These are phyloP conservation scores for Saturnispora dispora DNA, from an alignment of 805 yeast species.

Conservation along the genomic window DNA sequence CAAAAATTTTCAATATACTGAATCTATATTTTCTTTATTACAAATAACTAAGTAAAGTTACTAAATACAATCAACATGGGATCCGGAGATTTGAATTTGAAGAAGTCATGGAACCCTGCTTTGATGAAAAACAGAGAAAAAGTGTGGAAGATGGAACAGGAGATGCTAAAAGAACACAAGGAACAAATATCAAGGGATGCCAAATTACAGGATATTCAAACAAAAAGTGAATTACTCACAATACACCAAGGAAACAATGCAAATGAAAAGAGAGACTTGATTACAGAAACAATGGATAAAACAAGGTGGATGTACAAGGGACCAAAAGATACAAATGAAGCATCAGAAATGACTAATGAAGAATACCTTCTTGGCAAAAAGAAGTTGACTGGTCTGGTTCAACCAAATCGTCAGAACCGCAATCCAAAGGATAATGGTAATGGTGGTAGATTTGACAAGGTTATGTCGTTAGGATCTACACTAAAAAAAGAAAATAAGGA, in stretches of 20 bases:
- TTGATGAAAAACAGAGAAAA: constrained; percentile 74
- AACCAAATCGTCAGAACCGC: not conserved
- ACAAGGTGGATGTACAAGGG: constrained; percentile 86
- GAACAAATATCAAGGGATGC: constrained; percentile 52
- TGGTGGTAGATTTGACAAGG: constrained; percentile 11
- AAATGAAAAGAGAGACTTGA: constrained; percentile 26
- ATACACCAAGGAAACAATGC: constrained; percentile 29
- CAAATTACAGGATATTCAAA: constrained; percentile 56
- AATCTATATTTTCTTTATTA: not conserved
- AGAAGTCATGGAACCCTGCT: constrained; percentile 96
- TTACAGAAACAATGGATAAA: constrained; percentile 29
- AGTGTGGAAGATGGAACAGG: constrained; percentile 78
- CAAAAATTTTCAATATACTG: too few relatives aligned
- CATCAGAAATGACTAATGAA: constrained; percentile 32
- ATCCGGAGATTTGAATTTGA: constrained; percentile 72
- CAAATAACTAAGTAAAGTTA: too few relatives aligned
- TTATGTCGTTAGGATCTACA: constrained; percentile 17
- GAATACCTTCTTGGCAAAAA: constrained; percentile 47
- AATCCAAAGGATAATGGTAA: not conserved
- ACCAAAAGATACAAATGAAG: constrained; percentile 23
- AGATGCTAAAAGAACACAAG: constrained; percentile 59
- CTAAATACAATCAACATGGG: not conserved
- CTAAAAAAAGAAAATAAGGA: constrained; percentile 4
- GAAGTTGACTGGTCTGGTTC: constrained; percentile 31
- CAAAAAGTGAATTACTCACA: constrained; percentile 41